phyloP scores from a whole-genome alignment of 768 basidiomycete genomes.

The Trichaptum fuscoviolaceum region DNA sequence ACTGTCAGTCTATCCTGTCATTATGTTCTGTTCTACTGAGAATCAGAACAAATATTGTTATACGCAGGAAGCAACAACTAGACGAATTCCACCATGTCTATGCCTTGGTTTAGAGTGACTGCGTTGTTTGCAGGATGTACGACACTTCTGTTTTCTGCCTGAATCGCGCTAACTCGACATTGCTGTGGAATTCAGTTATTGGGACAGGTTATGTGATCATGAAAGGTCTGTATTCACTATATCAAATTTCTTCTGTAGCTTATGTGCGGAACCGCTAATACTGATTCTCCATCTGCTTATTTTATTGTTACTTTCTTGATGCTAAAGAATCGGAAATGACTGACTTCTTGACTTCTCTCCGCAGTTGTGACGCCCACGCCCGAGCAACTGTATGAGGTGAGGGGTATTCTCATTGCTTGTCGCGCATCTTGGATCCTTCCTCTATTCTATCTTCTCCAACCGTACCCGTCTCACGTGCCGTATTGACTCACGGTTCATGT shows the following conservation, averaged over 20 bases:
- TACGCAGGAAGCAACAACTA: background rate
- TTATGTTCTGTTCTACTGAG: background rate
- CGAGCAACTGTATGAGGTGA: conserved; percentile 30
- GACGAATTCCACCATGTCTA: conserved; percentile 6
- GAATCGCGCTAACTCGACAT: conserved; percentile 4
- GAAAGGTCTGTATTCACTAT: conserved; percentile 18
- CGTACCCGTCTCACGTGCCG: background rate
- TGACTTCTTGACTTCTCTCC: background rate
- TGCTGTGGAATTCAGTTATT: conserved; percentile 20
- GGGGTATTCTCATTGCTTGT: conserved; percentile 7
- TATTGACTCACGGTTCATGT: background rate
- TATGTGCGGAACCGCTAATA: too few relatives aligned
- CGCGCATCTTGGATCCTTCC: background rate
- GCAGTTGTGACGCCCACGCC: conserved; percentile 24
- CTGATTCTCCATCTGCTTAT: background rate
- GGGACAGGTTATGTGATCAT: conserved; percentile 28
- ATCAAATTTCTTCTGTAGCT: background rate
- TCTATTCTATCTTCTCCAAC: background rate
- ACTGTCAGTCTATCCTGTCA: background rate
- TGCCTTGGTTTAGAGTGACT: conserved; percentile 27
- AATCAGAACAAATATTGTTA: background rate
- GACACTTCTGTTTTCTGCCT: conserved; percentile 9
- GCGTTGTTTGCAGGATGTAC: conserved; percentile 24
- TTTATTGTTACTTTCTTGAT: background rate
- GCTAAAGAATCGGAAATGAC: background rate